A percentile compares a stretch with the other conserved stretches of the same genome.
Conservation (phyloP, 2,329 filamentous ascomycete genomes). For the Fusarium sublunatum region DNA sequence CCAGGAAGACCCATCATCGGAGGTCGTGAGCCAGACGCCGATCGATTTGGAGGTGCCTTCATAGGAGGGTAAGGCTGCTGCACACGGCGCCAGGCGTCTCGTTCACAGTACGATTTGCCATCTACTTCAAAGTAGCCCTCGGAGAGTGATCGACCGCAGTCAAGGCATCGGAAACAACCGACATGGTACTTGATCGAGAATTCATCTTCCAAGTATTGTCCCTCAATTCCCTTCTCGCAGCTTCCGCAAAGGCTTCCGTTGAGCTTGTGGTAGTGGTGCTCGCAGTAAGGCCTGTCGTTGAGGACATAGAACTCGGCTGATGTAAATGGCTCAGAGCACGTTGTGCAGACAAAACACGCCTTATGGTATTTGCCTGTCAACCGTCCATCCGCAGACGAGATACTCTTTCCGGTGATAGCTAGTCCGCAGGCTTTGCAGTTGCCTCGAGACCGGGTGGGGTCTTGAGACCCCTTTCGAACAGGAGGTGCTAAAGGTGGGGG, state of each 20-base stretch:
- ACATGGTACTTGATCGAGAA: constrained; percentile 83
- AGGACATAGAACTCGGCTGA: constrained; percentile 95
- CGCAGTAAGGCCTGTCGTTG: constrained; percentile 87
- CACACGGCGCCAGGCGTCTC: constrained; percentile 75
- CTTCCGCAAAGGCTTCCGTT: constrained; percentile 86
- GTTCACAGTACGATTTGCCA: constrained; percentile 84
- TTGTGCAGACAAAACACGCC: constrained; percentile 90
- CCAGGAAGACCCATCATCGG: constrained; percentile 44
- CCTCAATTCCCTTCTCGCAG: constrained; percentile 90
- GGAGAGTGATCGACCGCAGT: constrained; percentile 78
- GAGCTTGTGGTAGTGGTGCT: constrained; percentile 89
- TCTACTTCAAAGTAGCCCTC: constrained; percentile 94
- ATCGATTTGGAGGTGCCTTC: constrained; percentile 32
- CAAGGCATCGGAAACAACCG: constrained; percentile 84
- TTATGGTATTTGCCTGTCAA: constrained; percentile 96
- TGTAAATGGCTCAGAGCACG: constrained; percentile 82
- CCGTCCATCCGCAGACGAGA: constrained; percentile 92
- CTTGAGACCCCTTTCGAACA: constrained; percentile 53
- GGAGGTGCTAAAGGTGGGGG: constrained; percentile 35
- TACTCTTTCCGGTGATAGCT: constrained; percentile 86
- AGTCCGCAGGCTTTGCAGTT: constrained; percentile 85
- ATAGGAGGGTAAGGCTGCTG: constrained; percentile 48
- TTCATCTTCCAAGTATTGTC: constrained; percentile 90
- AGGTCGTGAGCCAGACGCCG: constrained; percentile 37
- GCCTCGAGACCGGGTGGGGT: constrained; percentile 68